These are phyloP conservation scores for Phylloporus arenicola DNA, from an alignment of 768 basidiomycete genomes.

Conservation along the genomic window DNA sequence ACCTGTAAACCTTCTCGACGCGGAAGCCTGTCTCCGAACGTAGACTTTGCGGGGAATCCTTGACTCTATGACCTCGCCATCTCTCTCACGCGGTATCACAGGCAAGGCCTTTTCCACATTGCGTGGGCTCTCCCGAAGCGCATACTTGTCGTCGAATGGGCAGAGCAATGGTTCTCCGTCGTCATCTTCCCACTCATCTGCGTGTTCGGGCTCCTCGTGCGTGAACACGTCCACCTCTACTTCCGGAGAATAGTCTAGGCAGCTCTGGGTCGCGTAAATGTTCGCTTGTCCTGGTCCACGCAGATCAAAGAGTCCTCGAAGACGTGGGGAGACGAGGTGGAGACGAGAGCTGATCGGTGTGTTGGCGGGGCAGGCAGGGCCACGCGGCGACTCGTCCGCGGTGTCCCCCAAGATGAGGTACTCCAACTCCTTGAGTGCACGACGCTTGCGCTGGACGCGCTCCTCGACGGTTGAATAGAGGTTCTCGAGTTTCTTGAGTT, in stretches of 20 bases:
- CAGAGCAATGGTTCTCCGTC: slow-evolving; percentile 21
- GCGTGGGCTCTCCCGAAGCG: slow-evolving; percentile 1
- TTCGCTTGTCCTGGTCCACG: slow-evolving; percentile 24
- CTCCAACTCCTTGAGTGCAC: slow-evolving; percentile 20
- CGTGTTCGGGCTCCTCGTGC: slow-evolving; percentile 7
- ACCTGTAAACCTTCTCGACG: slow-evolving; percentile 6
- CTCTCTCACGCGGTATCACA: slow-evolving; percentile 6
- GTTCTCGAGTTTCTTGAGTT: slow-evolving; percentile 23
- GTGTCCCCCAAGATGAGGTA: slow-evolving; percentile 13
- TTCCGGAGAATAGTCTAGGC: slow-evolving; percentile 22
- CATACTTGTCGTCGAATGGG: slow-evolving; percentile 24
- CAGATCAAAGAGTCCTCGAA: slow-evolving; percentile 29
- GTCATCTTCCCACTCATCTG: slow-evolving; percentile 23
- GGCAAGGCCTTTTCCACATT: slow-evolving; percentile 14
- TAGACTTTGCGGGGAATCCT: slow-evolving; percentile 20
- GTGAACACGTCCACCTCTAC: slow-evolving; percentile 2
- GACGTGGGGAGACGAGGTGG: slow-evolving; percentile 21
- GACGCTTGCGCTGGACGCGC: slow-evolving; percentile 21
- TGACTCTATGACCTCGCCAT: slow-evolving; percentile 3
- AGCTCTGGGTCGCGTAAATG: slow-evolving; percentile 19
- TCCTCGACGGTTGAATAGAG: slow-evolving; percentile 19
- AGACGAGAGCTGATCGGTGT: slow-evolving; percentile 18
- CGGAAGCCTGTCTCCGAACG: slow-evolving; percentile 14
- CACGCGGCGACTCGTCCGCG: slow-evolving; percentile 10
- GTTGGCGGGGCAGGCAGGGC: slow-evolving; percentile 18